Evolutionary conservation across 192 early-diverging fungal genomes (phyloP), one percentile per base, ranked within the genome.

Genomic region (Nowakowskiella sp.): DNA sequence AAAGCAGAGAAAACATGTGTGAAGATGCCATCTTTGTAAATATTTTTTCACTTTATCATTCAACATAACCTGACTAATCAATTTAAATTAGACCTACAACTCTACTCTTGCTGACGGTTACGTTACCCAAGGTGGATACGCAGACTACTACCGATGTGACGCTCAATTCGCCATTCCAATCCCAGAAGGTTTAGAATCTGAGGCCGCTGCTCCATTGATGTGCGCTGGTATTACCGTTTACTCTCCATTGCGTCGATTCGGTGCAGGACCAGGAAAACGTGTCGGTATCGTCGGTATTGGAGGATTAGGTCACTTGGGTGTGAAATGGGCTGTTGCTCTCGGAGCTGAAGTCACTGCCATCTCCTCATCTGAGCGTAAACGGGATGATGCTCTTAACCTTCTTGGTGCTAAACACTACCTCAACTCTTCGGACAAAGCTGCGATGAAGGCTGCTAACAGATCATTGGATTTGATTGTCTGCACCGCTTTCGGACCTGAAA

Each of bases 191-290:
- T 3, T 67, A 47, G 0, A 43, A 19, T 4, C 68, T 81, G 16
- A 72, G 68, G 73, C 80, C 42, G 85, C 83, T 0, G 85, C 79
- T 1, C 83, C 89, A 1, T 61, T 93, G 34, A 73, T 91, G 57
- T 91, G 90, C 61, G 89, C 89, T 9, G 90, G 89, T 5, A 71
- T 78, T 25, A 85, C 90, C 21, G 81, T 88, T 1, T 91, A 80
- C 58, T 67, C 70, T 1, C 81, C 89, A 1, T 64, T 93, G 39
- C 70, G 77, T 39, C 73, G 74, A 24, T 45, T 43, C 49, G 47
- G 46, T 29, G 65, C 85, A 19, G 76, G 68, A 36, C 70, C 82
- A 22, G 86, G 85, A 10, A 71, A 70, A 16, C 64, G 71, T 1
- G 78, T 90, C 13, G 88, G 80, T 6, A 64, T 92, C 4, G 72